Evolutionary conservation across 208 protist species (phyloP), one percentile per base, ranked within the genome.

Genomic region (Trypanosoma vivax): DNA sequence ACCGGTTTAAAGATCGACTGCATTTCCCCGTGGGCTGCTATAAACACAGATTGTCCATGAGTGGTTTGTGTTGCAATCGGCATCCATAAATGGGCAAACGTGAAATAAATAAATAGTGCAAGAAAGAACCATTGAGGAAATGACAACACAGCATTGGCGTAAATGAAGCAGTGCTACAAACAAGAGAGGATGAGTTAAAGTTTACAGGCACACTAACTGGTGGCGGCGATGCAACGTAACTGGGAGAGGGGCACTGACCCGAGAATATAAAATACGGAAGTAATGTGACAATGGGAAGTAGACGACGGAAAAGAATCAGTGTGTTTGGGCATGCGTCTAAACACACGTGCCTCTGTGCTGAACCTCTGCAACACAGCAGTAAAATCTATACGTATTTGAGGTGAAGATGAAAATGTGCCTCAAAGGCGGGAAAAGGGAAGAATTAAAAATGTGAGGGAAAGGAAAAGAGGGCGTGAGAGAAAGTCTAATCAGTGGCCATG

Each of bases 1-100:
- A 48, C 48, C 23, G 58, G 31, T 23, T 57, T 55, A 33, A 64
- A 64, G 5, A 5, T 34, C 0, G 27, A 30, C 14, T 31, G 28
- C 48, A 54, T 55, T 14, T 18, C 16, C 30, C 1, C 46, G 3
- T 37, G 9, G 33, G n/a, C n/a, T n/a, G n/a, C n/a, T n/a, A n/a
- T n/a, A n/a, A n/a, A n/a, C n/a, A n/a, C n/a, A n/a, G n/a, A n/a
- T n/a, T n/a, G n/a, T n/a, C n/a, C n/a, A n/a, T n/a, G n/a, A n/a
- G n/a, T n/a, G n/a, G n/a, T n/a, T n/a, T n/a, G n/a, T n/a, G n/a
- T n/a, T n/a, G n/a, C n/a, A n/a, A n/a, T n/a, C n/a, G n/a, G n/a
- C n/a, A n/a, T n/a, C n/a, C n/a, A n/a, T n/a, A n/a, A n/a, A n/a
- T n/a, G n/a, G n/a, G n/a, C n/a, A n/a, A n/a, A n/a, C n/a, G n/a